phyloP scores from a whole-genome alignment of 2,329 filamentous ascomycete genomes.

The Aspergillus japonicus region DNA sequence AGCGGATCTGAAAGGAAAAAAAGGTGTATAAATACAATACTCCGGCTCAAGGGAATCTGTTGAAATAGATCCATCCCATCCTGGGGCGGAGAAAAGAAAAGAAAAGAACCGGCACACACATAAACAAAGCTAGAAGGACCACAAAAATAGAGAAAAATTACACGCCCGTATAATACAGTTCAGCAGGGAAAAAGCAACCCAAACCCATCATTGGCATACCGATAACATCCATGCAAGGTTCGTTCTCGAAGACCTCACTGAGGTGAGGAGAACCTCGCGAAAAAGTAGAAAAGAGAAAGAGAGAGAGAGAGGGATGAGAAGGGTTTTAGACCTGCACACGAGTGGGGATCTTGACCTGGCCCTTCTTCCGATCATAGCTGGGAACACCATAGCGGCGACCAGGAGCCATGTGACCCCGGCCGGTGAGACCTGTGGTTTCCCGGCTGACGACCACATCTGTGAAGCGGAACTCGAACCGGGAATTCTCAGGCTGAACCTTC shows the following conservation, averaged over 20 bases:
- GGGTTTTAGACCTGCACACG: conserved; percentile 50
- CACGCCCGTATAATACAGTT: background rate
- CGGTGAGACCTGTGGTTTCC: conserved; percentile 56
- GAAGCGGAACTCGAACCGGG: conserved; percentile 62
- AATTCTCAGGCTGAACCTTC: conserved; percentile 46
- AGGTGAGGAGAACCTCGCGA: background rate
- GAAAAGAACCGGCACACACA: background rate
- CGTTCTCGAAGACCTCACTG: background rate
- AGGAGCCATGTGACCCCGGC: conserved; percentile 53
- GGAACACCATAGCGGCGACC: conserved; percentile 63
- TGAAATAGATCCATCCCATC: background rate
- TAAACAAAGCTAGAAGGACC: background rate
- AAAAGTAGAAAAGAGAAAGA: no score
- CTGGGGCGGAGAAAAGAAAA: background rate
- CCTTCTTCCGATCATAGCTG: conserved; percentile 62
- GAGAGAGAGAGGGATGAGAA: background rate
- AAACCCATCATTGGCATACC: background rate
- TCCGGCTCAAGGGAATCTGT: background rate
- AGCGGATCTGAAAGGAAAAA: background rate
- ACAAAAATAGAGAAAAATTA: background rate
- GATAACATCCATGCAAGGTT: conserved; percentile 1
- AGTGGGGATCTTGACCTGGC: conserved; percentile 62
- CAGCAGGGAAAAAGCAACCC: background rate
- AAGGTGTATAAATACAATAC: conserved; percentile 3
- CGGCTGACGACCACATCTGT: conserved; percentile 54